Conservation (phyloP, 345 rosid genomes). For the Eucalyptus shirleyi region DNA sequence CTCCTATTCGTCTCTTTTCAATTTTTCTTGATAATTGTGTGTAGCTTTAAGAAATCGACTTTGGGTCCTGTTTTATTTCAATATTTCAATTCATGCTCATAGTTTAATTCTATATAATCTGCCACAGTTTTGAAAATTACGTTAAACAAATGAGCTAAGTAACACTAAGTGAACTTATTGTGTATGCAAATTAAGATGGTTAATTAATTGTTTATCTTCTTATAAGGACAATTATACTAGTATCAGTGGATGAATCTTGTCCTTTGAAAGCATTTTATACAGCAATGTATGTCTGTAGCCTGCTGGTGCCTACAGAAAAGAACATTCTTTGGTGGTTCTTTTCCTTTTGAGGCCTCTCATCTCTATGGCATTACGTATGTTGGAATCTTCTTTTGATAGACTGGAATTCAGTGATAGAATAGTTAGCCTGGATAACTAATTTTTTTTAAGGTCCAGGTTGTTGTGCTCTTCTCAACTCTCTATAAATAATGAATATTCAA, state of each 20-base stretch:
- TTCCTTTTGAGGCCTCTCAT: background rate
- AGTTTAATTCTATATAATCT: background rate
- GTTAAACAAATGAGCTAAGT: background rate
- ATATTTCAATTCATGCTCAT: background rate
- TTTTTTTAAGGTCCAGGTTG: background rate
- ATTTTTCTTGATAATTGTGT: background rate
- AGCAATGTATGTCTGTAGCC: background rate
- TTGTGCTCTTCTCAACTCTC: background rate
- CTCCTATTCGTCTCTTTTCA: background rate
- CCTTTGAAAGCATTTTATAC: background rate
- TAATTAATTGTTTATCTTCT: background rate
- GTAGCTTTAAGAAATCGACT: background rate
- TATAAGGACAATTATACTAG: background rate
- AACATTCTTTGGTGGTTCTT: background rate
- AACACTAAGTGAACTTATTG: background rate
- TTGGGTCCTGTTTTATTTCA: background rate
- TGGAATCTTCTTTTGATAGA: background rate
- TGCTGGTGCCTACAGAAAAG: background rate
- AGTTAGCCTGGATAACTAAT: background rate
- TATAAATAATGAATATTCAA: background rate
- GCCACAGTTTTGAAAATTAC: background rate
- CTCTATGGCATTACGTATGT: background rate
- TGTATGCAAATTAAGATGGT: background rate
- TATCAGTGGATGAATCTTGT: background rate
- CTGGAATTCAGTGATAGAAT: background rate